Evolutionary conservation across 108 stramenopile species (phyloP).

Genomic region (Thalassiosira profunda): DNA sequence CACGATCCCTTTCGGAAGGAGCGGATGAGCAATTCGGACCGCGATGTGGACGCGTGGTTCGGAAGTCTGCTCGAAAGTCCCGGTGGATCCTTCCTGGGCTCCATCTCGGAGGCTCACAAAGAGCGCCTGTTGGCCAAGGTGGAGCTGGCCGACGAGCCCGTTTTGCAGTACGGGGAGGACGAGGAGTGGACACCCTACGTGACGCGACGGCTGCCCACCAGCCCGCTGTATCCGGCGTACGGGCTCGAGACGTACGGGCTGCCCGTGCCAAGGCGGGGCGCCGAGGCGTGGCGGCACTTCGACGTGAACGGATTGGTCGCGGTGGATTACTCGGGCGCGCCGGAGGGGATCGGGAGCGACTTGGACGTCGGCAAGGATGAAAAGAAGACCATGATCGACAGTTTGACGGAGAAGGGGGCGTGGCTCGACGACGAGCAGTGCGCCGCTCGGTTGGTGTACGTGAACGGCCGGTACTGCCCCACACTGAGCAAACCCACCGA

Average conservation of each 20-base stretch:
- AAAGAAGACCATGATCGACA: conserved; percentile 4
- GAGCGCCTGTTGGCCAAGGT: conserved; percentile 19
- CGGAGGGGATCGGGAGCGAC: conserved; percentile 52
- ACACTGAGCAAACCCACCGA: conserved; percentile 73
- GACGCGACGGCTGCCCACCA: conserved; percentile 69
- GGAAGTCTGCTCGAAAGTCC: conserved; percentile 37
- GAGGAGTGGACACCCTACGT: conserved; percentile 90
- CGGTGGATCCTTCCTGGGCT: conserved; percentile 31
- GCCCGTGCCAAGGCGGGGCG: conserved; percentile 75
- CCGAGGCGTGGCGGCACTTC: conserved; percentile 91
- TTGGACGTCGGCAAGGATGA: conserved; percentile 28
- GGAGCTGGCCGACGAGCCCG: conserved; percentile 39
- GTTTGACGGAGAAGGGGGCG: conserved; percentile 55
- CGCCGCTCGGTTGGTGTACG: conserved; percentile 81
- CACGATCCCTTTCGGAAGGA: conserved; percentile 75
- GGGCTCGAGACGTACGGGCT: conserved; percentile 86
- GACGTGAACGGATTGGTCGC: conserved; percentile 79
- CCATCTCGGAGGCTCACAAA: conserved; percentile 22
- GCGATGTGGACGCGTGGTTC: conserved; percentile 81
- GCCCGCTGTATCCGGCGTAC: conserved; percentile 82
- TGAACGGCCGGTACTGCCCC: conserved; percentile 82
- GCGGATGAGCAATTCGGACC: conserved; percentile 71
- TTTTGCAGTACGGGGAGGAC: conserved; percentile 41
- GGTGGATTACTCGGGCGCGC: conserved; percentile 66
- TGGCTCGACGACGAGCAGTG: conserved; percentile 85